Evolutionary conservation across 1,284 basidiomycete genomes (phyloP).

Genomic region (Salmacisia buchloeana): DNA sequence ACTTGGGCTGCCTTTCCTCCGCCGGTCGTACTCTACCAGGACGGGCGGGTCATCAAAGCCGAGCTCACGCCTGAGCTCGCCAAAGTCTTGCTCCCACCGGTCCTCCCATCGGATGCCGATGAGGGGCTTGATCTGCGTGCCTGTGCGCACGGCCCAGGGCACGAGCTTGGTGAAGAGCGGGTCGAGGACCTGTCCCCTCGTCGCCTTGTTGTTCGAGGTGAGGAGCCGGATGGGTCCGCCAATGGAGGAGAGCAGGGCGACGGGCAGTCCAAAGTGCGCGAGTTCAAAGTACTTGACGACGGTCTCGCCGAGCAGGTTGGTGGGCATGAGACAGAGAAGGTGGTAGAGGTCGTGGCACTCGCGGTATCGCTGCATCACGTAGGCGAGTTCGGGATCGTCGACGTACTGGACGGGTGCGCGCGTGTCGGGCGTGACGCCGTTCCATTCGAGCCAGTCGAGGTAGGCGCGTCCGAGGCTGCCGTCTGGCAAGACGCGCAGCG

Average conservation of each 20-base stretch:
- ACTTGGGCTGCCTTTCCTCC: conserved; percentile 16
- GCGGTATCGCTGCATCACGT: conserved; percentile 95
- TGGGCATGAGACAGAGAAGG: conserved; percentile 77
- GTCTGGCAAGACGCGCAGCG: conserved; percentile 63
- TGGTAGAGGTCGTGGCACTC: conserved; percentile 96
- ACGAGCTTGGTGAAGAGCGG: conserved; percentile 10
- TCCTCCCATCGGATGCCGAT: conserved; percentile 95
- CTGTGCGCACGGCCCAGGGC: conserved; percentile 1
- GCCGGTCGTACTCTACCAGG: conserved; percentile 30
- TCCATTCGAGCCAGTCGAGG: conserved; percentile 80
- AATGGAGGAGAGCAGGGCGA: conserved; percentile 72
- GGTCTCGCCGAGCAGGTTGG: conserved; percentile 86
- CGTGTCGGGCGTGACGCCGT: conserved; percentile 90
- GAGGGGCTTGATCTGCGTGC: conserved; percentile 57
- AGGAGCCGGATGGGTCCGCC: conserved; percentile 59
- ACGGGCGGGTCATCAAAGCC: conserved; percentile 57
- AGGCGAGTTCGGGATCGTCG: conserved; percentile 62
- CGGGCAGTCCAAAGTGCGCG: conserved; percentile 82
- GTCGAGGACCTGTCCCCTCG: conserved; percentile 4
- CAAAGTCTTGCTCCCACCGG: conserved; percentile 77
- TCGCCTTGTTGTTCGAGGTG: conserved; percentile 15
- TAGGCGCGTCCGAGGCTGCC: conserved; percentile 84
- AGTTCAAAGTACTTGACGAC: conserved; percentile 94
- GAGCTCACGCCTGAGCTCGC: conserved; percentile 71
- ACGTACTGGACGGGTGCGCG: conserved; percentile 87